Base-by-base conservation (phyloP, 805 yeast genomes). In the Metschnikowia anglica region DNA sequence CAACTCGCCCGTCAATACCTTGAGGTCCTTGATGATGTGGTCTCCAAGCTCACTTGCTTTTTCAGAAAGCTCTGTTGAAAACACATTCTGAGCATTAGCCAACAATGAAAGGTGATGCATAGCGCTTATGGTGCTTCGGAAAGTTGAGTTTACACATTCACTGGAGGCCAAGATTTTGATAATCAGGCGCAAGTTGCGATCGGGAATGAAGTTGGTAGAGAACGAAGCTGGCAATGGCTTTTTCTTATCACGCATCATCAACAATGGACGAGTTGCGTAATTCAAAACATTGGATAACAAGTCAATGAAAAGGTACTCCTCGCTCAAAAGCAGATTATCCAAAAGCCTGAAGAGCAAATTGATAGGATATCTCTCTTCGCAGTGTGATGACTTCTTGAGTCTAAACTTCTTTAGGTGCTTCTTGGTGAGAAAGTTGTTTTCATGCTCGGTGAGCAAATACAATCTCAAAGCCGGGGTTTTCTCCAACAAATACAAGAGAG, bases 131-230 rank as follows among this genome's bases (percentile, higher is more conserved):
- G 90, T 81, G 58, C 89, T 86, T 54, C 88, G 88, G 66, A 90
- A 88, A 0, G 95, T 87, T 32, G 83, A 77, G 49, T 87, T 83
- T 26, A 90, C 81, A 58, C 97, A 88, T 43, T 90, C 95, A 56
- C 86, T 88, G 1, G 91, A 78, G 4, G 83, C 79, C 40, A 90
- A 70, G 24, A 87, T 80, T 17, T 80, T 73, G 12, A 86, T 83
- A 24, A 88, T 70, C 47, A 74, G 74, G 36, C 78, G 74, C 55
- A 88, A 68, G 49, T 82, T 83, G 16, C 70, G 63, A 30, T 77
- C 80, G 0, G 87, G 83, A 51, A 90, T 79, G 31, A 65, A 43
- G 21, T 39, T 48, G 7, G 53, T 37, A 3, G 42, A 31, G 20
- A 52, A 44, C 12, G 43, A 62, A 2, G 96, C 95, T 2, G 84